These are phyloP conservation scores for Phanerodontia chrysosporium DNA, from an alignment of 768 basidiomycete genomes.

Conservation along the genomic window DNA sequence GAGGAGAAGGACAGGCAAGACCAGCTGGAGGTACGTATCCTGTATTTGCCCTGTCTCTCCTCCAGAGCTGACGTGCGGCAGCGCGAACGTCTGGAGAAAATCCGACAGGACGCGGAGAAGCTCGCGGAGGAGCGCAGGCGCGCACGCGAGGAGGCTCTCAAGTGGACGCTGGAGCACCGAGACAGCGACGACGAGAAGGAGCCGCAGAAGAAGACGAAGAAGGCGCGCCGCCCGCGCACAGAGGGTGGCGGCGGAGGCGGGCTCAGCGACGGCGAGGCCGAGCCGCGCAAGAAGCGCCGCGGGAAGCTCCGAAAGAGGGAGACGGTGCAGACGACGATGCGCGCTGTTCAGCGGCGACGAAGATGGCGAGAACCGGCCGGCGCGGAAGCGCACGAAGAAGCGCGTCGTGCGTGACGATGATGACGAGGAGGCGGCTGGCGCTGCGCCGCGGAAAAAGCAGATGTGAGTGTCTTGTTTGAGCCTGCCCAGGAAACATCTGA, in stretches of 20 bases:
- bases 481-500: constrained; percentile 2
- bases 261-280: constrained; percentile 26
- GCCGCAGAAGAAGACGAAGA: constrained; percentile 41
- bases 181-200: constrained; percentile 81
- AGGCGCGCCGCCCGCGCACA: constrained; percentile 48
- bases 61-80: constrained; percentile 25
- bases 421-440: constrained; percentile 48
- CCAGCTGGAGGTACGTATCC: constrained; percentile 54
- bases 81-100: constrained; percentile 59
- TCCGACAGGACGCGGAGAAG: constrained; percentile 67
- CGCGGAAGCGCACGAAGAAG: constrained; percentile 54
- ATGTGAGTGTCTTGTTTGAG: constrained; percentile 43
- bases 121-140: constrained; percentile 75
- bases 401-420: constrained; percentile 74
- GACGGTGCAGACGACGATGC: constrained; percentile 55
- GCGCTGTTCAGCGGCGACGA: constrained; percentile 73
- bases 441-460: constrained; percentile 68
- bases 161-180: constrained; percentile 68
- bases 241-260: constrained; percentile 38
- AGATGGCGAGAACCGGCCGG: constrained; percentile 51
- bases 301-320: constrained; percentile 59
- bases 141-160: constrained; percentile 74
- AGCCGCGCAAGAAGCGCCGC: constrained; percentile 66
- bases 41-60: not conserved
- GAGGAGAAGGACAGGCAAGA: constrained; percentile 71